Evolutionary conservation across 2,329 filamentous ascomycete genomes (phyloP).

Genomic region (Magnaporthiopsis poae): DNA sequence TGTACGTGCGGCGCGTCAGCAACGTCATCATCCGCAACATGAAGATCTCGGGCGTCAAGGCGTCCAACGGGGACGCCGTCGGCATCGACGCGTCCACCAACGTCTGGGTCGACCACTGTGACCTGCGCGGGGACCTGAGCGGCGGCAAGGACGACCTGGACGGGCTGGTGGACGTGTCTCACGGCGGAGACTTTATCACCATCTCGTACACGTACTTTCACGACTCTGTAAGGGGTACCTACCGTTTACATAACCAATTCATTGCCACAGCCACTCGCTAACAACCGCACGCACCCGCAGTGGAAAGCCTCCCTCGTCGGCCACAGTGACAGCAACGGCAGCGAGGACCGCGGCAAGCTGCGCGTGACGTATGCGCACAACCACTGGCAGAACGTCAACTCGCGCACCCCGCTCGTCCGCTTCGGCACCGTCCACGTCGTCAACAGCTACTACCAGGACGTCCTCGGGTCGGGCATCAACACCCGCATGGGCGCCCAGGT

Average conservation of each 20-base stretch:
- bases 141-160: constrained; percentile 63
- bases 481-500: constrained; percentile 47
- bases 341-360: constrained; percentile 51
- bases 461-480: constrained; percentile 41
- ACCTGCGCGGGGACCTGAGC: constrained; percentile 49
- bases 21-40: constrained; percentile 56
- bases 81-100: constrained; percentile 47
- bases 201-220: constrained; percentile 32
- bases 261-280: not conserved
- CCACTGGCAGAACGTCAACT: constrained; percentile 55
- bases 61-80: constrained; percentile 48
- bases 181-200: constrained; percentile 53
- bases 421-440: constrained; percentile 55
- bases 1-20: constrained; percentile 40
- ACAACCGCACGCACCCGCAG: not conserved
- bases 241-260: too few relatives aligned
- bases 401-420: constrained; percentile 51
- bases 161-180: constrained; percentile 54
- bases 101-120: constrained; percentile 59
- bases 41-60: constrained; percentile 46
- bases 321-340: constrained; percentile 48
- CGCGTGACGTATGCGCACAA: constrained; percentile 59
- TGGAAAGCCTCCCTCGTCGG: constrained; percentile 49
- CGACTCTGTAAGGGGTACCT: constrained; percentile 29
- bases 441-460: constrained; percentile 36